A percentile compares a stretch with the other conserved stretches of the same genome.
Evolutionary conservation across 2,329 filamentous ascomycete species (phyloP).

Genomic region (Sordariomycetes sp.): DNA sequence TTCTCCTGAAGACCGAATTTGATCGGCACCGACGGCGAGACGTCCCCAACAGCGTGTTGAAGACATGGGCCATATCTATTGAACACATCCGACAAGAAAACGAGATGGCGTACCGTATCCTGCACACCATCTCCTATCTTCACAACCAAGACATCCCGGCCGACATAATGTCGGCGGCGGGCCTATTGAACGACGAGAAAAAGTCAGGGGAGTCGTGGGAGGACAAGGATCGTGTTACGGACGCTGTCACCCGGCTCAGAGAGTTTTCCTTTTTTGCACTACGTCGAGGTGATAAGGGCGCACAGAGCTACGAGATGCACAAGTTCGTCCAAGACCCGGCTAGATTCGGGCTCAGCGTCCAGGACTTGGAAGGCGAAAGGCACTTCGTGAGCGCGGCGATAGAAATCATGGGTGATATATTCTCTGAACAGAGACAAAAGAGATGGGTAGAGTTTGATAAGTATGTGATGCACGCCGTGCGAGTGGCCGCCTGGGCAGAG

Average conservation of each 20-base stretch:
- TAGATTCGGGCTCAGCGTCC: conserved; percentile 9
- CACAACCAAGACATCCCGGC: conserved; percentile 19
- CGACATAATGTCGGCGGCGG: conserved; percentile 14
- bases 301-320: conserved; percentile 17
- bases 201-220: neutral
- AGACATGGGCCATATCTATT: conserved; percentile 22
- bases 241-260: conserved; percentile 15
- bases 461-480: conserved; percentile 17
- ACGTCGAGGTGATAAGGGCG: conserved; percentile 1
- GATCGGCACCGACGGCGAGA: conserved; percentile 16
- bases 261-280: conserved; percentile 21
- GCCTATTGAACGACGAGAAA: neutral
- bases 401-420: neutral
- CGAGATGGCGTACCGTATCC: conserved; percentile 15
- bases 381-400: neutral
- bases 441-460: conserved; percentile 13
- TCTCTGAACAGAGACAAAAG: neutral
- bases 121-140: conserved; percentile 19
- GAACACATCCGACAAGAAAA: conserved; percentile 16
- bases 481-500: conserved; percentile 13
- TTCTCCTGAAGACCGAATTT: conserved; percentile 11
- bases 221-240: conserved; percentile 5
- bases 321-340: conserved; percentile 18
- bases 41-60: conserved; percentile 19
- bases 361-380: neutral